Evolutionary conservation across 2,329 filamentous ascomycete species (phyloP), one percentile per base, ranked within the genome.

Genomic region (Neospermospora avenae): DNA sequence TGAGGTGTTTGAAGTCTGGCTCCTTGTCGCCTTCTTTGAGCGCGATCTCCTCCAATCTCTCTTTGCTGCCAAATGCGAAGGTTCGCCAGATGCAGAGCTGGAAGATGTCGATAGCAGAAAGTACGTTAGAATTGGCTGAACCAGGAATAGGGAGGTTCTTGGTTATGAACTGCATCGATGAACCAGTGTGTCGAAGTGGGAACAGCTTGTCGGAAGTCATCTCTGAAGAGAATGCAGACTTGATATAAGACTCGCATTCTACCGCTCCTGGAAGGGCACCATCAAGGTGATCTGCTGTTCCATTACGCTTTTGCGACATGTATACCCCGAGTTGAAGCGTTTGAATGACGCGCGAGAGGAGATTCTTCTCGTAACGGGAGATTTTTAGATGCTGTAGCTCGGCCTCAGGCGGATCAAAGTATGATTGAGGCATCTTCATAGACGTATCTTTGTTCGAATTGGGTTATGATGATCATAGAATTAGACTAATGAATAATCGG

Each of bases 81-180:
- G 53, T 52, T 10, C 60, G 37, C 34, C 54, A 54, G 24, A 59
- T 49, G 37, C 60, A 62, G 13, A 62, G 34, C 14, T 59, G 57
- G 35, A 62, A 62, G 10, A 62, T 56, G 18, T 24, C 14, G 6
- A 28, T 41, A 2, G 48, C 16, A 5, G 41, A 54, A 28, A 31
- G 25, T 14, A 16, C n/a, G 1, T 25, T 3, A 2, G 20, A 5
- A 3, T 39, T 10, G 2, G 14, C 4, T 16, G 34, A 31, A 10
- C 28, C 11, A 10, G 28, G 22, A 8, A 57, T 28, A 3, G 51
- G 49, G 24, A 57, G 35, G 24, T 35, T 10, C 7, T 28, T 2
- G 13, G 49, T 14, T 25, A 63, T 61, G 22, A 54, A 55, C 14
- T 22, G 28, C 55, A 63, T 55, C 0, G 58, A 58, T 14, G 61